Evolutionary conservation across 345 rosid genomes (phyloP).

Genomic region (Bruguiera sexangula): DNA sequence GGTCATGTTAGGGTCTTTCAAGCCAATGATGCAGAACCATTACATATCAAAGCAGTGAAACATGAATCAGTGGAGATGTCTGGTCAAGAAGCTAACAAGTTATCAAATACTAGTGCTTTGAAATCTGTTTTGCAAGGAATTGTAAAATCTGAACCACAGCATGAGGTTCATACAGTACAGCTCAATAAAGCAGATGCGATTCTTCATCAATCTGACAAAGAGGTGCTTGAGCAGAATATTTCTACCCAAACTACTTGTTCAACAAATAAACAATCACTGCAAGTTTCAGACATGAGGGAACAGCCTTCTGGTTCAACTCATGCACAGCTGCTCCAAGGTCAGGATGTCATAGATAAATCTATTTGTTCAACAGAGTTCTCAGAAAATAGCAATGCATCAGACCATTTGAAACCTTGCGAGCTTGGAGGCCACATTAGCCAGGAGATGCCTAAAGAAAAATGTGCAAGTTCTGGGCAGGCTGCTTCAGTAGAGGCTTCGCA

Average conservation of each 20-base stretch:
- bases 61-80: slow-evolving; percentile 37
- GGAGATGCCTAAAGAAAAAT: slow-evolving; percentile 21
- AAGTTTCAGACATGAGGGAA: background rate
- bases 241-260: slow-evolving; percentile 9
- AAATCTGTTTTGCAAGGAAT: slow-evolving; percentile 31
- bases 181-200: background rate
- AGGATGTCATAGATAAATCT: slow-evolving; percentile 14
- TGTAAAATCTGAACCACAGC: slow-evolving; percentile 51
- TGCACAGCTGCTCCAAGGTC: background rate
- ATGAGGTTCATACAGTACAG: slow-evolving; percentile 30
- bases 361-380: slow-evolving; percentile 26
- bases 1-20: slow-evolving; percentile 21
- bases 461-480: slow-evolving; percentile 24
- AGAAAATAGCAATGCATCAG: slow-evolving; percentile 11
- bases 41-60: slow-evolving; percentile 34
- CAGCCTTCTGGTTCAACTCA: slow-evolving; percentile 5
- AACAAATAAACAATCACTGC: background rate
- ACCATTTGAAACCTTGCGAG: slow-evolving; percentile 15
- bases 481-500: slow-evolving; percentile 19
- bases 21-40: slow-evolving; percentile 10
- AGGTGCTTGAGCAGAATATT: slow-evolving; percentile 5
- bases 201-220: background rate
- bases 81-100: slow-evolving; percentile 20
- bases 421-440: slow-evolving; percentile 12
- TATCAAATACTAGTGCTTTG: slow-evolving; percentile 19